Evolutionary conservation across 2,329 filamentous ascomycete genomes (phyloP).

Genomic region (Dichotomopilus funicola): DNA sequence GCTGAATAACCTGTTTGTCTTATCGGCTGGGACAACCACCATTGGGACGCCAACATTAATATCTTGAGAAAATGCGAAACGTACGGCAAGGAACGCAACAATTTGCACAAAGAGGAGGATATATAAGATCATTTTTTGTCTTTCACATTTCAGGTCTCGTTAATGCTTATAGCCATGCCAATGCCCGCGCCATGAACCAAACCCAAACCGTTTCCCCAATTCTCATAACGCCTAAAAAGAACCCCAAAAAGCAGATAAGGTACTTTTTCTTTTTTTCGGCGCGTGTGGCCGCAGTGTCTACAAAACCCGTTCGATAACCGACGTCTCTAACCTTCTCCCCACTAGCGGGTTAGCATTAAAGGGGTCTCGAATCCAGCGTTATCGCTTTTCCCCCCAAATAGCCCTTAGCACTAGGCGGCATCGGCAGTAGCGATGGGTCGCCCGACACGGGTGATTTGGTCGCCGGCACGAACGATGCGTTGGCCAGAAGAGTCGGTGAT

Average conservation of each 20-base stretch:
- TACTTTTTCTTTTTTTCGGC: background rate
- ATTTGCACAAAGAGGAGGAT: background rate
- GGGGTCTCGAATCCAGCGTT: background rate
- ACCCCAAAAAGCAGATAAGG: background rate
- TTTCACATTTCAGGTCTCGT: background rate
- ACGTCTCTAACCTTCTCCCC: too few relatives aligned
- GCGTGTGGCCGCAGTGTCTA: background rate
- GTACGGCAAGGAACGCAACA: too few relatives aligned
- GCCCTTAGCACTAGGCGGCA: conserved; percentile 53
- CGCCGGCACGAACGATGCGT: conserved; percentile 77
- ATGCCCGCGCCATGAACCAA: conserved; percentile 3
- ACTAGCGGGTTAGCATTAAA: background rate
- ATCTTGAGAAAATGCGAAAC: too few relatives aligned
- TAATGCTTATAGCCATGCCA: conserved; percentile 8
- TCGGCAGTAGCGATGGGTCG: conserved; percentile 77
- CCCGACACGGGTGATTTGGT: conserved; percentile 76
- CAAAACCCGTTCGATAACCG: background rate
- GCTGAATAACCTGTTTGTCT: too few relatives aligned
- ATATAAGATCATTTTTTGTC: background rate
- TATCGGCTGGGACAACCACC: too few relatives aligned
- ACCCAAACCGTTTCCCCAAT: background rate
- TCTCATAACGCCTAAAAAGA: conserved; percentile 7
- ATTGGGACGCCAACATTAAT: too few relatives aligned
- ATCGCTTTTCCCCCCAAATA: background rate
- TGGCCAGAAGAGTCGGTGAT: conserved; percentile 75